Conservation (phyloP, 169 alveolate species). For the Eimeria acervulina region DNA sequence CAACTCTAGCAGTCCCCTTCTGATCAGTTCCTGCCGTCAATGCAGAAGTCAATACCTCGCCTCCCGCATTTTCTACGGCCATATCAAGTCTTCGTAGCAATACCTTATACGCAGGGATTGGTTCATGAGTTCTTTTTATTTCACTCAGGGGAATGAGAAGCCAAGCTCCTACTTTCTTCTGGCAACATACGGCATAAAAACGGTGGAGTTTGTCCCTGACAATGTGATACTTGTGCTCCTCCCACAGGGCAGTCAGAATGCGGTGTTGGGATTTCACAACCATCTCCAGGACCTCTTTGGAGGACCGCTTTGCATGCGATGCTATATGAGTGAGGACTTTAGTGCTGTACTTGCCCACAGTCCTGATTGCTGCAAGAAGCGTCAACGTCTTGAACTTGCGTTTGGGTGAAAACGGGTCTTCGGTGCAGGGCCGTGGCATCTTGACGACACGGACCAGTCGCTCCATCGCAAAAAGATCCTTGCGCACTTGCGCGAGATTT, state of each 20-base stretch:
- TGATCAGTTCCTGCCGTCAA: neutral
- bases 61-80: neutral
- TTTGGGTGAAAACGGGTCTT: neutral
- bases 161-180: neutral
- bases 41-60: neutral
- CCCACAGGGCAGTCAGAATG: neutral
- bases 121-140: neutral
- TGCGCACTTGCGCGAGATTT: neutral
- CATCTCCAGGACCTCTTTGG: neutral
- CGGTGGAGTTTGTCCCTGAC: neutral
- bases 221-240: neutral
- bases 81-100: neutral
- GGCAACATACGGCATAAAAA: neutral
- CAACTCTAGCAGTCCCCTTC: neutral
- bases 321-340: neutral
- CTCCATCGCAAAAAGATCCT: neutral
- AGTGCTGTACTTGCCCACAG: neutral
- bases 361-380: neutral
- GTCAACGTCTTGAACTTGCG: conserved; percentile 10
- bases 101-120: neutral
- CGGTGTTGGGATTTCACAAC: neutral
- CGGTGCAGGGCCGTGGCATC: neutral
- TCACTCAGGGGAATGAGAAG: neutral
- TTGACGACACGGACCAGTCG: neutral
- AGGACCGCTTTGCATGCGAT: neutral